phyloP scores from a whole-genome alignment of 75 land plant genomes.

The Pinus taeda region DNA sequence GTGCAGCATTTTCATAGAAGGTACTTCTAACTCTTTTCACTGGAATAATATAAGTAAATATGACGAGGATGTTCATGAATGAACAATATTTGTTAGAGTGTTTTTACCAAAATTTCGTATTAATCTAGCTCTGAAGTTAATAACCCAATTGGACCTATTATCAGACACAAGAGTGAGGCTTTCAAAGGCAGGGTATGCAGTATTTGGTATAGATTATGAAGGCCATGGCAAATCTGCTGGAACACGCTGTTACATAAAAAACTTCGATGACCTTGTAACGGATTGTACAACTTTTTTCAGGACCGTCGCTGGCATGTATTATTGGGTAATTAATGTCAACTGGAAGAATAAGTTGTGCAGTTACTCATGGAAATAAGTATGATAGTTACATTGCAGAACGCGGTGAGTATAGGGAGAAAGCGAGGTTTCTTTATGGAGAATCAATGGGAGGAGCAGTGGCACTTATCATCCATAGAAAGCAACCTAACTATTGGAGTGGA shows the following conservation, averaged over 20 bases:
- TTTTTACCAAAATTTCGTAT: no score
- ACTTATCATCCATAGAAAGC: conserved; percentile 47
- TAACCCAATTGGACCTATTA: no score
- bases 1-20: no score
- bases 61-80: no score
- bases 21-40: no score
- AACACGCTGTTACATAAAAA: conserved; percentile 28
- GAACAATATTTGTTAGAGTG: no score
- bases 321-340: no score
- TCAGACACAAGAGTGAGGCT: conserved; percentile 46
- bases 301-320: conserved; percentile 32
- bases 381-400: conserved; percentile 29
- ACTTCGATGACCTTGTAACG: conserved; percentile 44
- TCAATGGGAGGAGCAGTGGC: conserved; percentile 93
- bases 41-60: no score
- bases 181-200: conserved; percentile 53
- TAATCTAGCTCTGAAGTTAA: no score
- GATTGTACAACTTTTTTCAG: conserved; percentile 49
- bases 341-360: no score
- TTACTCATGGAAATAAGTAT: no score
- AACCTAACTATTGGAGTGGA: conserved; percentile 74
- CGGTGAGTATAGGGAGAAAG: conserved; percentile 51
- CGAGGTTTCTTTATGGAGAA: conserved; percentile 76
- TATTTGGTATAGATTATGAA: conserved; percentile 65
- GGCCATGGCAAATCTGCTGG: conserved; percentile 77